These are phyloP conservation scores for Calamus simplicifolius DNA, from an alignment of 176 grass and related monocot species.

Conservation along the genomic window DNA sequence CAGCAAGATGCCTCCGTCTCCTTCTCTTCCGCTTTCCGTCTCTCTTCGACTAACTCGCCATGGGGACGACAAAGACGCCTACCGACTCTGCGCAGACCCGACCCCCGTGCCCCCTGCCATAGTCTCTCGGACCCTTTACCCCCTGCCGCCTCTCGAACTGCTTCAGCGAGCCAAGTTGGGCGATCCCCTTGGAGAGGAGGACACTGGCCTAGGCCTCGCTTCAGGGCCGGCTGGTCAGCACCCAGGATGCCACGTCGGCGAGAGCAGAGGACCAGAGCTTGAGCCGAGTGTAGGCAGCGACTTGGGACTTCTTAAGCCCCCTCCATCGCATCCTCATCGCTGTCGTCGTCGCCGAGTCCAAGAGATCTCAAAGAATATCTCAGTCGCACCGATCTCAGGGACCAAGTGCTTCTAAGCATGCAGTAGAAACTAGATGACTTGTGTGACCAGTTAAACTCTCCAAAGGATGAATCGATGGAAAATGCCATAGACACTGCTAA, in stretches of 20 bases:
- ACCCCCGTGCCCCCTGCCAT: conserved; percentile 2
- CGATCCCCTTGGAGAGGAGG: conserved; percentile 1
- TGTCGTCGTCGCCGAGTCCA: conserved; percentile 48
- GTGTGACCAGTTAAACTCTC: conserved; percentile 46
- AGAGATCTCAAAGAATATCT: conserved; percentile 43
- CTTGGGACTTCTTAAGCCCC: conserved; percentile 90
- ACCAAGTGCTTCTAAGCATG: conserved; percentile 67
- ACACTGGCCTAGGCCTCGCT: conserved; percentile 8
- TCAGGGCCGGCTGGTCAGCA: conserved; percentile 22
- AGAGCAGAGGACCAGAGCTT: conserved; percentile 25
- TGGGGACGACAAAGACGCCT: conserved; percentile 20
- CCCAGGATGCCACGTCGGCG: conserved; percentile 45
- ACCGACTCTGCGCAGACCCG: neutral
- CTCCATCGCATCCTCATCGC: conserved; percentile 65
- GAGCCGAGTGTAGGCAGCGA: conserved; percentile 13
- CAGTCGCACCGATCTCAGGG: conserved; percentile 59
- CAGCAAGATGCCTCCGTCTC: conserved; percentile 15
- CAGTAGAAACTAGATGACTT: conserved; percentile 85
- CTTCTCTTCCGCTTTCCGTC: conserved; percentile 1
- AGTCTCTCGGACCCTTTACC: conserved; percentile 5
- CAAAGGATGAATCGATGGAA: conserved; percentile 42
- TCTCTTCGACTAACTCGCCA: conserved; percentile 10
- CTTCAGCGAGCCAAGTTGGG: conserved; percentile 38
- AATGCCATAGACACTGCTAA: neutral
- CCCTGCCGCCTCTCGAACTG: conserved; percentile 35